phyloP scores from a whole-genome alignment of 2,329 filamentous ascomycete genomes.

The Ophioceras dolichostomum region DNA sequence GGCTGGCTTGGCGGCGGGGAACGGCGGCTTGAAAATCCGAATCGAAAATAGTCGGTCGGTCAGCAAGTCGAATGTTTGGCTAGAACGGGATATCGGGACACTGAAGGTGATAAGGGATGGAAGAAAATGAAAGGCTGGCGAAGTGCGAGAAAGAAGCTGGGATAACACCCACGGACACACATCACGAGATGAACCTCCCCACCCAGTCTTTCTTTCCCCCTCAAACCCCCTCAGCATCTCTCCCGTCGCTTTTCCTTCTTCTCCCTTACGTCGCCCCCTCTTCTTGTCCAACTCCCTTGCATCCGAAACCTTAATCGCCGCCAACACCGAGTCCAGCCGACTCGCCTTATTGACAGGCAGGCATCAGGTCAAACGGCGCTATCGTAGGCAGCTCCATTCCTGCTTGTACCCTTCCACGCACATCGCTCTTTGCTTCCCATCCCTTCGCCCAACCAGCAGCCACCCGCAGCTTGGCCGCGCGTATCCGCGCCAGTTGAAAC shows the following conservation, averaged over 20 bases:
- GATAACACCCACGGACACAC: too few relatives aligned
- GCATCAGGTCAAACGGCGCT: constrained; percentile 60
- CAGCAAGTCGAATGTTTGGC: too few relatives aligned
- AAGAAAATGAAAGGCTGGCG: too few relatives aligned
- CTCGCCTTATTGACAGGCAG: constrained; percentile 44
- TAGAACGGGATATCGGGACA: too few relatives aligned
- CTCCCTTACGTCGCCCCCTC: too few relatives aligned
- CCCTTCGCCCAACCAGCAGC: constrained; percentile 44
- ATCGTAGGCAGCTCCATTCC: constrained; percentile 55
- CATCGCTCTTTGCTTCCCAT: constrained; percentile 37
- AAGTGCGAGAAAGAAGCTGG: too few relatives aligned
- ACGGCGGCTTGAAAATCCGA: too few relatives aligned
- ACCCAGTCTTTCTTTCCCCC: constrained; percentile 24
- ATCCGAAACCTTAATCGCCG: constrained; percentile 36
- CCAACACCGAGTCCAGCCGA: constrained; percentile 44
- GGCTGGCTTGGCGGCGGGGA: too few relatives aligned
- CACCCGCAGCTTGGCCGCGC: constrained; percentile 46
- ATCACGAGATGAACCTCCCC: background rate
- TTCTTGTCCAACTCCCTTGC: constrained; percentile 31
- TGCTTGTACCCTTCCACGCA: constrained; percentile 46
- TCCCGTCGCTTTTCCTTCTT: too few relatives aligned
- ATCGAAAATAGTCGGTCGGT: too few relatives aligned
- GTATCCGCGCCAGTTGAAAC: constrained; percentile 62
- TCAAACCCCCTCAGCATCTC: constrained; percentile 34
- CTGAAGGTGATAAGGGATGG: too few relatives aligned